phyloP scores from a whole-genome alignment of 108 stramenopile species.

The Aurantiochytrium sp. region DNA sequence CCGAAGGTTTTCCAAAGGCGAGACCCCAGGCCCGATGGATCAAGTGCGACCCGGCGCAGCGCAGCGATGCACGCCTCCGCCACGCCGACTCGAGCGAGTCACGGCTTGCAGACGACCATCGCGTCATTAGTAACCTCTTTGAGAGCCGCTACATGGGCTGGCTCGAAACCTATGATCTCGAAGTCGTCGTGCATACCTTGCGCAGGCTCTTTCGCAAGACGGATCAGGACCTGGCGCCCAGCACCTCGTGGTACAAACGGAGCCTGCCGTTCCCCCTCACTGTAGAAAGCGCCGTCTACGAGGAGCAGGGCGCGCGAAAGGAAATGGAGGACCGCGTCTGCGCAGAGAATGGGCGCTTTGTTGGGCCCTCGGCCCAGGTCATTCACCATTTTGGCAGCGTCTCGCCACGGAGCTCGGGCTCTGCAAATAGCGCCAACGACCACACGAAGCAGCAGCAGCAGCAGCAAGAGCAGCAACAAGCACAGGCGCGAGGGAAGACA shows the following conservation, averaged over 20 bases:
- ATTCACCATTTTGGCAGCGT: background rate
- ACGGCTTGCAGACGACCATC: background rate
- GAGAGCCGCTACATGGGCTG: conserved; percentile 17
- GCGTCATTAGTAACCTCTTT: background rate
- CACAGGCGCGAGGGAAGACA: background rate
- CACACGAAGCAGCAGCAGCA: background rate
- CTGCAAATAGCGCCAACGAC: too few species aligned
- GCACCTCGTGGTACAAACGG: background rate
- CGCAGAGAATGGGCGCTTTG: background rate
- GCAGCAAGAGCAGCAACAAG: background rate
- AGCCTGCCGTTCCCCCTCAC: background rate
- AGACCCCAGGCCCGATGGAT: background rate
- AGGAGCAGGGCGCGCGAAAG: background rate
- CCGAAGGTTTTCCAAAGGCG: background rate
- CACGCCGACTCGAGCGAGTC: background rate
- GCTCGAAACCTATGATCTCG: conserved; percentile 5
- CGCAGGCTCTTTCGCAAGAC: background rate
- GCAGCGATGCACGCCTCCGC: background rate
- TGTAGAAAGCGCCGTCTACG: background rate
- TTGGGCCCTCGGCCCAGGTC: background rate
- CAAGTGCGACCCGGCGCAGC: background rate
- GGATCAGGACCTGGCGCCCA: background rate
- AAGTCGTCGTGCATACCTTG: background rate
- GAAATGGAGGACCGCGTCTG: conserved; percentile 14
- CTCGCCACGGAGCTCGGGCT: background rate